Percentiles rank a stretch among this genome's conserved stretches.
Evolutionary conservation across 1,284 basidiomycete genomes (phyloP).

Genomic region (Ustilago crameri): DNA sequence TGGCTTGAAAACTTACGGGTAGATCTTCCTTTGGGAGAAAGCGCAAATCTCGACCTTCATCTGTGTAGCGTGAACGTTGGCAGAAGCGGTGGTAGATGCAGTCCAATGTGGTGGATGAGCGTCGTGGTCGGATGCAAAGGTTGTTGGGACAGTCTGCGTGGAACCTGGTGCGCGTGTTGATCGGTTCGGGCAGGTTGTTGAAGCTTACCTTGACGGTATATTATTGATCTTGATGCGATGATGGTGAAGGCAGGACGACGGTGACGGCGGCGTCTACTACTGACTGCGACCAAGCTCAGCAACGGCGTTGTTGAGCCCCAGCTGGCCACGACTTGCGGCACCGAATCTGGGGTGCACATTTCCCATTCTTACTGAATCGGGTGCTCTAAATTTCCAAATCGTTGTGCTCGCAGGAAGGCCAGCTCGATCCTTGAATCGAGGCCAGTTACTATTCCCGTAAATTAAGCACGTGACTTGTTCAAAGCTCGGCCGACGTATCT

Average conservation of each 20-base stretch:
- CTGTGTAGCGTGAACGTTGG: conserved; percentile 28
- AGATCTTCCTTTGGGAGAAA: conserved; percentile 68
- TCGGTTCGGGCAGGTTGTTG: conserved; percentile 8
- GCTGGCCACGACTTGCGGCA: neutral
- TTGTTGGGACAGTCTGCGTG: conserved; percentile 1
- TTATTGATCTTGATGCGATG: conserved; percentile 42
- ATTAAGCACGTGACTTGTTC: too few species aligned
- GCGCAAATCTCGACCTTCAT: conserved; percentile 69
- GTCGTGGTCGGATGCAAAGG: conserved; percentile 12
- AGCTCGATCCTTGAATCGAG: too few species aligned
- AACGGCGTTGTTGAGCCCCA: neutral
- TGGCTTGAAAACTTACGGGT: conserved; percentile 61
- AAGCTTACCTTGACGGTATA: conserved; percentile 49
- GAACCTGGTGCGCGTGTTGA: conserved; percentile 16
- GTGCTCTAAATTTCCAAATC: too few species aligned
- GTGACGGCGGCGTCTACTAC: neutral
- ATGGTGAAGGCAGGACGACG: conserved; percentile 29
- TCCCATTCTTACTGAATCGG: too few species aligned
- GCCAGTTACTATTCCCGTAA: too few species aligned
- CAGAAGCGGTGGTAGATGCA: conserved; percentile 5
- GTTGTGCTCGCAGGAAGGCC: too few species aligned
- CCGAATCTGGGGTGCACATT: neutral
- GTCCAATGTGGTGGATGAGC: conserved; percentile 20
- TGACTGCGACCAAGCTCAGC: conserved; percentile 1
- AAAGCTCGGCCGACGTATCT: too few species aligned